Conservation (phyloP, 2,329 filamentous ascomycete genomes). For the Neurospora sp. region DNA sequence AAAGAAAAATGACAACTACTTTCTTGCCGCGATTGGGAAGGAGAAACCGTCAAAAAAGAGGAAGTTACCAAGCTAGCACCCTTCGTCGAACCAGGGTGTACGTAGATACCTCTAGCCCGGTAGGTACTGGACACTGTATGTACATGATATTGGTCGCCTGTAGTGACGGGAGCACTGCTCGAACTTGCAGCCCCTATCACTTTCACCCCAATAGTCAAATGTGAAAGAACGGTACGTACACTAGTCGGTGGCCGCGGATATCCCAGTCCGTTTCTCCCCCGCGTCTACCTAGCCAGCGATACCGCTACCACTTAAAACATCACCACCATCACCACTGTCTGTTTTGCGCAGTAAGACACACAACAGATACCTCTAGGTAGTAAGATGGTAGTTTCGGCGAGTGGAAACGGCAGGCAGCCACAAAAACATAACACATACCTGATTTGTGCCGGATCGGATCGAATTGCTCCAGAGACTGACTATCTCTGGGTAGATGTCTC, state of each 20-base stretch:
- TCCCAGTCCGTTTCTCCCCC: background rate
- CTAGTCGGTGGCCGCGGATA: background rate
- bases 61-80: background rate
- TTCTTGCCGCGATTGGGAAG: background rate
- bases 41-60: background rate
- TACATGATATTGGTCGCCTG: background rate
- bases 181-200: background rate
- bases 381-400: background rate
- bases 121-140: background rate
- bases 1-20: background rate
- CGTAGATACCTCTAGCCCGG: background rate
- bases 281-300: background rate
- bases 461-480: background rate
- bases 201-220: background rate
- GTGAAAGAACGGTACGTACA: background rate
- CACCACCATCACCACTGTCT: background rate
- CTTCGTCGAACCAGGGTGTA: background rate
- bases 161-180: background rate
- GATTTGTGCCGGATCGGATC: background rate
- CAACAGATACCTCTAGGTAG: background rate
- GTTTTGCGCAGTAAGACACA: background rate
- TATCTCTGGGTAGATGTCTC: background rate
- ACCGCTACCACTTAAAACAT: background rate
- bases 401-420: background rate
- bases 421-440: background rate